These are phyloP conservation scores for Suhomyces panamericanus DNA, from an alignment of 1,139 yeast species.

Conservation along the genomic window DNA sequence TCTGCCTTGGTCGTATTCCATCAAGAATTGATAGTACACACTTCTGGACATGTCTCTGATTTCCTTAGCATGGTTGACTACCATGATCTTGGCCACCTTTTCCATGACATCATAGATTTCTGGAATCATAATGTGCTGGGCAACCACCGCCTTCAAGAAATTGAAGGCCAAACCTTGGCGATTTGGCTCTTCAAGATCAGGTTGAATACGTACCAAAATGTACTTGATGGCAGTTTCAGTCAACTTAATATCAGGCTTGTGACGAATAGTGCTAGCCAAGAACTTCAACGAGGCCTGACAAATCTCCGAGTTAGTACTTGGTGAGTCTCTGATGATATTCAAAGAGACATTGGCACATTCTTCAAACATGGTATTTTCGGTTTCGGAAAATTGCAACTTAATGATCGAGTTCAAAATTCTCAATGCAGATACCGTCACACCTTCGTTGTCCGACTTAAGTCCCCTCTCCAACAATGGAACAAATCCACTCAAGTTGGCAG, in stretches of 20 bases:
- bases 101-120: conserved; percentile 92
- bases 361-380: conserved; percentile 53
- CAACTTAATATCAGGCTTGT: conserved; percentile 62
- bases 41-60: conserved; percentile 86
- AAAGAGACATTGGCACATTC: conserved; percentile 64
- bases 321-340: conserved; percentile 68
- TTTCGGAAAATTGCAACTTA: conserved; percentile 61
- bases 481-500: conserved; percentile 67
- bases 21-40: conserved; percentile 79
- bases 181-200: conserved; percentile 89
- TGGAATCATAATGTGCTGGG: conserved; percentile 74
- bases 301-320: conserved; percentile 76
- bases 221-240: conserved; percentile 76
- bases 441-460: conserved; percentile 67
- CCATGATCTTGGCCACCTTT: conserved; percentile 77
- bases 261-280: conserved; percentile 70
- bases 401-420: conserved; percentile 62
- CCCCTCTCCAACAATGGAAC: conserved; percentile 68
- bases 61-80: conserved; percentile 81
- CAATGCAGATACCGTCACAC: conserved; percentile 67
- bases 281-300: conserved; percentile 80
- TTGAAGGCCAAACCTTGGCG: conserved; percentile 87
- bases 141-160: conserved; percentile 72
- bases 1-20: conserved; percentile 93
- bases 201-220: conserved; percentile 71